Percentiles rank a stretch among this genome's conserved stretches.
Conservation (phyloP, 768 basidiomycete species). For the Tricholoma matsutake region DNA sequence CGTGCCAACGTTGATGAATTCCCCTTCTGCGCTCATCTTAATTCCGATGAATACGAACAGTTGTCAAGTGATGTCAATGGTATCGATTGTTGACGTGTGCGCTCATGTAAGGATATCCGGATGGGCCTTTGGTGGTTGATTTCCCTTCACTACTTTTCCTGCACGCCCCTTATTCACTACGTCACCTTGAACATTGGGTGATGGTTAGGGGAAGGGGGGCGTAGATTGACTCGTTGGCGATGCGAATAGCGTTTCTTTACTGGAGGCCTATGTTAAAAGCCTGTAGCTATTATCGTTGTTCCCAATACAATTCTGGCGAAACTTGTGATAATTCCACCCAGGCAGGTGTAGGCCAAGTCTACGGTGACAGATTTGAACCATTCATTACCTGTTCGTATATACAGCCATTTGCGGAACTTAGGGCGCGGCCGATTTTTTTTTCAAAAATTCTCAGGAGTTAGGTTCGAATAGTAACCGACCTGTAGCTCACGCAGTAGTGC, state of each 20-base stretch:
- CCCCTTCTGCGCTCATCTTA: conserved; percentile 94
- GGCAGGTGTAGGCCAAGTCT: no score
- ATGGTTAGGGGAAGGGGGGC: conserved; percentile 2
- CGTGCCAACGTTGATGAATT: conserved; percentile 97
- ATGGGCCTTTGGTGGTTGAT: conserved; percentile 27
- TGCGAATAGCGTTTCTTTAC: background rate
- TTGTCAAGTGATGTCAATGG: conserved; percentile 59
- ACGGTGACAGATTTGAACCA: conserved; percentile 70
- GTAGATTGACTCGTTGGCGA: background rate
- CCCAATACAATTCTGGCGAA: background rate
- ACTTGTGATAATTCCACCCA: no score
- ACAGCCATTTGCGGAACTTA: no score
- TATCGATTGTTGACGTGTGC: background rate
- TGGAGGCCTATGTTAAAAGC: background rate
- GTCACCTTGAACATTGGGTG: background rate
- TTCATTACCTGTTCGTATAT: conserved; percentile 38
- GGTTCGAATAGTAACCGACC: no score
- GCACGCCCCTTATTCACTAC: conserved; percentile 2
- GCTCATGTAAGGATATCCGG: conserved; percentile 22
- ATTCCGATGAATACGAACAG: conserved; percentile 98
- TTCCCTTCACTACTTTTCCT: background rate
- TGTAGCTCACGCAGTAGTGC: no score
- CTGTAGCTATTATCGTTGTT: background rate
- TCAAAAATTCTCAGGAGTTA: no score
- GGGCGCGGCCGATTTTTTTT: no score